phyloP scores from a whole-genome alignment of 2,329 filamentous ascomycete species.

The Pyrenochaeta sp. region DNA sequence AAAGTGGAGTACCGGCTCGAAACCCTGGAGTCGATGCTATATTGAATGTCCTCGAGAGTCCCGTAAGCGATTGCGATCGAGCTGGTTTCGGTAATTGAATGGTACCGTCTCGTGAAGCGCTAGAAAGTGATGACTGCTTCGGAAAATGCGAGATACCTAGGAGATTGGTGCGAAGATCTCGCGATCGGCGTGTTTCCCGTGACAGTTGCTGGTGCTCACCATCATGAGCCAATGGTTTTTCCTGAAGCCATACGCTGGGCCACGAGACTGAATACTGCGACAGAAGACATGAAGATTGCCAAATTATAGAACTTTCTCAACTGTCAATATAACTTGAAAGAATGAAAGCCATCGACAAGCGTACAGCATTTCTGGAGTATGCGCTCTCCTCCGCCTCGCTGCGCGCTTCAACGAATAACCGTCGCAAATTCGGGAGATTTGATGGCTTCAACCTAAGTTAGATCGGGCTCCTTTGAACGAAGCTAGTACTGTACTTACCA shows the following conservation, averaged over 20 bases:
- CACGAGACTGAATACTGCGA: constrained; percentile 91
- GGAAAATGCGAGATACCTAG: too few species aligned
- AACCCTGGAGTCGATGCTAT: too few species aligned
- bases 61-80: too few species aligned
- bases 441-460: constrained; percentile 60
- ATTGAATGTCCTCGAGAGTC: too few species aligned
- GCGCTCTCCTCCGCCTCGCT: constrained; percentile 94
- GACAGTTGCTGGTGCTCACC: constrained; percentile 6
- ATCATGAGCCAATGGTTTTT: constrained; percentile 22
- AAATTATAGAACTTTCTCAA: constrained; percentile 88
- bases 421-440: constrained; percentile 90
- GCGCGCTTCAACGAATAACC: constrained; percentile 92
- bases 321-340: constrained; percentile 2
- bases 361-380: constrained; percentile 89
- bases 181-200: neutral
- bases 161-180: neutral
- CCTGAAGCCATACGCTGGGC: constrained; percentile 78
- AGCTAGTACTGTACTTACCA: constrained; percentile 20
- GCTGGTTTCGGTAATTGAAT: too few species aligned
- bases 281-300: constrained; percentile 94
- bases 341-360: constrained; percentile 40
- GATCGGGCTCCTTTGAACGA: neutral
- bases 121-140: too few species aligned
- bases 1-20: too few species aligned
- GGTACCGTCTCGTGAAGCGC: too few species aligned